Base-by-base conservation (phyloP, 306 rosid species). In the Fagus crenata region DNA sequence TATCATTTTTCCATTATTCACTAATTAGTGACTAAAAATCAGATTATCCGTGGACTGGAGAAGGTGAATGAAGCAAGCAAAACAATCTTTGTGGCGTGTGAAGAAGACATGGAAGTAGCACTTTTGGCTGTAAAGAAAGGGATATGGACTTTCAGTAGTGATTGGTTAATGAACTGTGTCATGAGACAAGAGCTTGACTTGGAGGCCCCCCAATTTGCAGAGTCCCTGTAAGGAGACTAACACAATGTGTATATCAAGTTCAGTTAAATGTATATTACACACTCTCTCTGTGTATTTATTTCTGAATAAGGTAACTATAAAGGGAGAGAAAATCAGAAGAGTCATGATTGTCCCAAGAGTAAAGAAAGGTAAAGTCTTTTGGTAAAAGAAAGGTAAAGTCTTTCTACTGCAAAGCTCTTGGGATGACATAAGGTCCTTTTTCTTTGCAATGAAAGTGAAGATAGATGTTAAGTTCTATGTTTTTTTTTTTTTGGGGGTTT, bases 151-250 rank as follows among this genome's bases (percentile, higher is more conserved):
- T 93, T 86, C 78, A 86, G 92, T 67, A 78, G 88, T 76, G 97
- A 91, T 42, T 93, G 98, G 93, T 87, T 91, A 75, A 93, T 93
- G 93, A 87, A 85, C 73, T 93, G 98, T 85, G 84, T 91, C 77
- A 89, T 93, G 98, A 86, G 87, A 84, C 97, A 93, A 79, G 93
- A 91, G 74, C 89, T 93, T 22, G 98, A 93, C 80, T 46, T 91
- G 78, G 89, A 91, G 71, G 97, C 93, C 74, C 82, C 91, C 63
- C 93, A 91, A 73, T 93, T 89, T 85, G 92, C 91, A 2, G 91
- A 83, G 83, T 87, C 98, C 82, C 81, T 93, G 22, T 89, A 59
- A 82, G 79, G 75, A 67, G 43, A 43, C 77, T 67, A 11, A 3
- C 75, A 51, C 49, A 53, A 28, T 5, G 53, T 61, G 18, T 43